Percentiles rank a stretch among this genome's conserved stretches.
These are phyloP conservation scores for Chytridiales sp. DNA, from an alignment of 371 early-diverging fungal genomes.

Conservation along the genomic window DNA sequence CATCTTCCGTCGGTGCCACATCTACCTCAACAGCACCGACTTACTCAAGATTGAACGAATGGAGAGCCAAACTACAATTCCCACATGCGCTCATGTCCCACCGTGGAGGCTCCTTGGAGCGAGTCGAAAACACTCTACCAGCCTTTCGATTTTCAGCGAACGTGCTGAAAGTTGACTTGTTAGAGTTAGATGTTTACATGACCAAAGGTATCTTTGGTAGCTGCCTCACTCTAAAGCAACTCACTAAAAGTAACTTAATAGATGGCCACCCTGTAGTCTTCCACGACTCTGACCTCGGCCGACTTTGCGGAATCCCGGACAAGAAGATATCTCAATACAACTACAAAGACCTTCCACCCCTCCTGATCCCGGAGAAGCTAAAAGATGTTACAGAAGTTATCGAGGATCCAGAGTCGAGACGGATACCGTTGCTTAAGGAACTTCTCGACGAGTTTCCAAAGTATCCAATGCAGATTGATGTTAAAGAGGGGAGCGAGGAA, in stretches of 20 bases:
- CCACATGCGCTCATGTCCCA: conserved; percentile 43
- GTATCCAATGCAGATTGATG: conserved; percentile 51
- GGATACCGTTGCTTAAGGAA: conserved; percentile 43
- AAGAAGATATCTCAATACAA: conserved; percentile 36
- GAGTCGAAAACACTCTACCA: conserved; percentile 49
- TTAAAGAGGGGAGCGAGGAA: conserved; percentile 40
- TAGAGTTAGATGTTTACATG: conserved; percentile 48
- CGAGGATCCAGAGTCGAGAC: conserved; percentile 30
- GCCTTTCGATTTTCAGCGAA: conserved; percentile 44
- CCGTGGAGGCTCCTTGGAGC: conserved; percentile 47
- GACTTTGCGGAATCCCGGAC: conserved; percentile 38
- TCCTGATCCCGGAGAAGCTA: conserved; percentile 34
- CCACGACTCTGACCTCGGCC: conserved; percentile 40
- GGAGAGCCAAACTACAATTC: too few relatives aligned
- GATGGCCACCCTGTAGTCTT: conserved; percentile 45
- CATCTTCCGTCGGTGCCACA: too few relatives aligned
- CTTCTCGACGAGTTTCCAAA: conserved; percentile 41
- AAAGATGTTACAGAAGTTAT: conserved; percentile 12
- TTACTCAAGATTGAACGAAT: too few relatives aligned
- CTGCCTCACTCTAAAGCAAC: not conserved
- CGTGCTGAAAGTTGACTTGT: conserved; percentile 31
- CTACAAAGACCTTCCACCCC: conserved; percentile 39
- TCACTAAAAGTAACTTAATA: too few relatives aligned
- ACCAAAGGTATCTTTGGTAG: conserved; percentile 22
- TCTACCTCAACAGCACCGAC: too few relatives aligned